Conservation (phyloP, 148 eudicot genomes). For the Dysphania ambrosioides region DNA sequence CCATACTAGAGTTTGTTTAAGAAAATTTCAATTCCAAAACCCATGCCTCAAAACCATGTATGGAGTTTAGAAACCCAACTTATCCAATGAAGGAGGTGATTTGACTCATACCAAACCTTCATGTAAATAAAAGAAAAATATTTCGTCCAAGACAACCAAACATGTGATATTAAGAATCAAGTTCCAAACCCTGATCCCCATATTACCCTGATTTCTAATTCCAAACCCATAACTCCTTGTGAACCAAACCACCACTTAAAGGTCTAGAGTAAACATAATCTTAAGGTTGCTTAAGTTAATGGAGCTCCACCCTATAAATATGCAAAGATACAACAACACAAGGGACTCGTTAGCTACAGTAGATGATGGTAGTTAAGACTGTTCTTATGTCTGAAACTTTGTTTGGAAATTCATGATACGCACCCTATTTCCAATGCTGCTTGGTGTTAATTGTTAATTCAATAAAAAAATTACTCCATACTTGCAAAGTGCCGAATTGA, state of each 20-base stretch:
- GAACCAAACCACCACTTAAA: neutral
- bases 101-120: too few species aligned
- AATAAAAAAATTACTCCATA: neutral
- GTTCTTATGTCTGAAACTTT: neutral
- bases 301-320: neutral
- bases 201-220: too few species aligned
- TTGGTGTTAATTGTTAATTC: neutral
- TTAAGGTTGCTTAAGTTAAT: neutral
- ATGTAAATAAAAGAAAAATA: too few species aligned
- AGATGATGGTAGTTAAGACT: neutral
- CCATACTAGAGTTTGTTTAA: too few species aligned
- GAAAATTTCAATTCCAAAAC: too few species aligned
- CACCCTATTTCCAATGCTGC: neutral
- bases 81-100: too few species aligned
- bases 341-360: neutral
- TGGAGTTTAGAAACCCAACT: too few species aligned
- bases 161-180: too few species aligned
- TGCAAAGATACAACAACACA: neutral
- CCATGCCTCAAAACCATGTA: too few species aligned
- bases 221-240: too few species aligned
- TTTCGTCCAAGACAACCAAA: too few species aligned
- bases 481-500: neutral
- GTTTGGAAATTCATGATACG: neutral
- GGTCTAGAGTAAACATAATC: neutral
- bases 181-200: too few species aligned